A percentile compares a stretch with the other conserved stretches of the same genome.
Conservation (phyloP, 371 early-diverging fungal genomes). For the Haplosporangium sp. region DNA sequence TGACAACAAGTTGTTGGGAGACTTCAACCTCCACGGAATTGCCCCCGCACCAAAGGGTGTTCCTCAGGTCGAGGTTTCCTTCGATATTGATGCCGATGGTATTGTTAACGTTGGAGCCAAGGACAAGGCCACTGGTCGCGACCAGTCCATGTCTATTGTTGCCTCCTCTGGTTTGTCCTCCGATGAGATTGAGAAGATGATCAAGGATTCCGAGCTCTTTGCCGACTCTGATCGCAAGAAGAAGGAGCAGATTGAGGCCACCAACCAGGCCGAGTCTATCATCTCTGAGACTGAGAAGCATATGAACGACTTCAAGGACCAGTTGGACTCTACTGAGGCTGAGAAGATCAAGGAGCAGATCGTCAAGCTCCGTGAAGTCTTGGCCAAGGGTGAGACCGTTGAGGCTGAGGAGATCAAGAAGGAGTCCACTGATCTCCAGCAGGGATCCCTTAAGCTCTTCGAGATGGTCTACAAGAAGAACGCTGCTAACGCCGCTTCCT, state of each 20-base stretch:
- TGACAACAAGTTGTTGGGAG: conserved; percentile 98
- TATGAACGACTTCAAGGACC: conserved; percentile 94
- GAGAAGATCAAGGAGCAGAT: conserved; percentile 88
- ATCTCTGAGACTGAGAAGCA: conserved; percentile 95
- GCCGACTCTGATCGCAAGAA: conserved; percentile 94
- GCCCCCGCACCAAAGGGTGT: conserved; percentile 96
- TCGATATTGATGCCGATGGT: conserved; percentile 99
- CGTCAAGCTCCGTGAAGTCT: conserved; percentile 76
- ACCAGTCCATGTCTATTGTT: conserved; percentile 97
- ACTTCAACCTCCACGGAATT: conserved; percentile 93
- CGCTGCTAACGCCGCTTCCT: conserved; percentile 40
- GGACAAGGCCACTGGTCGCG: conserved; percentile 96
- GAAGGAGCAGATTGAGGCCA: conserved; percentile 94
- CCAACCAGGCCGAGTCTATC: conserved; percentile 93
- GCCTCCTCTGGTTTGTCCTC: conserved; percentile 97
- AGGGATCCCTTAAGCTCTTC: conserved; percentile 92
- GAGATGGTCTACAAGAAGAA: conserved; percentile 96
- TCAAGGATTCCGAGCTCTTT: conserved; percentile 92
- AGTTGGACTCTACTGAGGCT: conserved; percentile 86
- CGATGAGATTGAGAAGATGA: conserved; percentile 97
- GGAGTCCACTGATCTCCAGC: conserved; percentile 88
- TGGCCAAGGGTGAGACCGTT: conserved; percentile 72
- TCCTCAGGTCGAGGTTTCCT: conserved; percentile 96
- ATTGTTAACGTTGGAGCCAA: conserved; percentile 98
- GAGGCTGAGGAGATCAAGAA: conserved; percentile 79